Conservation (phyloP, 2,329 filamentous ascomycete genomes). For the Pestalotiopsis sp. region DNA sequence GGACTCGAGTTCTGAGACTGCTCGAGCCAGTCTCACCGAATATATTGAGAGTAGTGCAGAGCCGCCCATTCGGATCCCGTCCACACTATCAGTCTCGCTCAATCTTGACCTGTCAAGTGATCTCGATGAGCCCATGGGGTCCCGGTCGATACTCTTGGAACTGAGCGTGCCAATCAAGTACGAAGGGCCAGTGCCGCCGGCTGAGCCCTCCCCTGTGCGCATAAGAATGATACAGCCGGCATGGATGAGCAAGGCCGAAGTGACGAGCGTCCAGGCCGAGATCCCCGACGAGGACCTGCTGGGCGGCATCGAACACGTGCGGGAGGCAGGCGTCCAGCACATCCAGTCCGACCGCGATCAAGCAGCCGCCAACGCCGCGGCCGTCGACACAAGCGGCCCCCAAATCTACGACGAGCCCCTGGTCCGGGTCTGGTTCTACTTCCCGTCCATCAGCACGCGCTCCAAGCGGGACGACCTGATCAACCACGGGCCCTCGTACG, state of each 20-base stretch:
- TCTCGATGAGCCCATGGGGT: not conserved
- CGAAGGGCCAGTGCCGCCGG: conserved; percentile 11
- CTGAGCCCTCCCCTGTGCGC: conserved; percentile 43
- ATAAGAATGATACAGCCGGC: conserved; percentile 49
- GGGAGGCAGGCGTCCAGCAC: conserved; percentile 36
- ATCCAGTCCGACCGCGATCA: conserved; percentile 24
- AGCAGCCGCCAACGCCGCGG: not conserved
- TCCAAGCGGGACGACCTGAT: conserved; percentile 61
- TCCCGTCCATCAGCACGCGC: conserved; percentile 62
- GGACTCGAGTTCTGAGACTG: conserved; percentile 20
- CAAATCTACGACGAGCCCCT: conserved; percentile 22
- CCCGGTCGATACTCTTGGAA: conserved; percentile 33
- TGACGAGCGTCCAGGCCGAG: conserved; percentile 37
- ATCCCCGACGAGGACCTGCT: conserved; percentile 50
- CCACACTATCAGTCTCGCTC: conserved; percentile 21
- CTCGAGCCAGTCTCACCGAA: not conserved
- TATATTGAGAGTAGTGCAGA: not conserved
- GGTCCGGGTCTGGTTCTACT: conserved; percentile 65
- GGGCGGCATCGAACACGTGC: conserved; percentile 46
- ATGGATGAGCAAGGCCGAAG: conserved; percentile 55
- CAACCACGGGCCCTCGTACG: conserved; percentile 52
- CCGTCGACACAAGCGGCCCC: not conserved
- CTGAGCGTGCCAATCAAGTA: conserved; percentile 36
- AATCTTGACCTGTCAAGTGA: conserved; percentile 28
- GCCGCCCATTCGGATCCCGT: not conserved